Evolutionary conservation across 106 monocot species (phyloP).

Genomic region (Apostasia shenzhenica): DNA sequence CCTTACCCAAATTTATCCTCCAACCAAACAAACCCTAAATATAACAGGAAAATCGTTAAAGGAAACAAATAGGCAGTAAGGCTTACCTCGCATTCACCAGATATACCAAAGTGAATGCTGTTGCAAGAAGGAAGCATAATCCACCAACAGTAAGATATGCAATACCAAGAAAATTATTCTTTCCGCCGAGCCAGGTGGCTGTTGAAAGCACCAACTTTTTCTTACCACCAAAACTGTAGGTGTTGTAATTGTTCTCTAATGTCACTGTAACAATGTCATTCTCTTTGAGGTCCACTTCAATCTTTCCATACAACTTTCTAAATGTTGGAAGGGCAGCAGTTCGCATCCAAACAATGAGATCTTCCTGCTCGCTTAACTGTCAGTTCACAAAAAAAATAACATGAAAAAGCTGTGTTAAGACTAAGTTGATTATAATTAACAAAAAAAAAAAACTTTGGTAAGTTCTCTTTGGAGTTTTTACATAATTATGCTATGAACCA

Average conservation of each 20-base stretch:
- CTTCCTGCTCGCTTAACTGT: constrained; percentile 55
- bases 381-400: not conserved
- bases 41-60: not conserved
- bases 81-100: constrained; percentile 50
- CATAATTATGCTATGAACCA: no score
- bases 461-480: no score
- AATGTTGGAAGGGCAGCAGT: constrained; percentile 64
- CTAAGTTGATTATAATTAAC: no score
- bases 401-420: no score
- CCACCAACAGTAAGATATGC: constrained; percentile 52
- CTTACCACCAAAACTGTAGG: constrained; percentile 51
- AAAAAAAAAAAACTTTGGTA: no score
- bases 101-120: constrained; percentile 38
- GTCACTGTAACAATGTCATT: constrained; percentile 39
- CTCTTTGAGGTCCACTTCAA: constrained; percentile 40
- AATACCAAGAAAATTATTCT: constrained; percentile 57
- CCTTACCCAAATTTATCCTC: not conserved
- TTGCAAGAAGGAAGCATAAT: constrained; percentile 43
- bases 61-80: not conserved
- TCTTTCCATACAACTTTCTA: constrained; percentile 58
- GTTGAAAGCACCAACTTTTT: constrained; percentile 61
- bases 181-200: constrained; percentile 58
- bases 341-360: constrained; percentile 73
- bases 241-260: constrained; percentile 51
- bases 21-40: not conserved